Evolutionary conservation across 371 early-diverging fungal genomes (phyloP), one percentile per base, ranked within the genome.

Genomic region (Mucor velutinosus): DNA sequence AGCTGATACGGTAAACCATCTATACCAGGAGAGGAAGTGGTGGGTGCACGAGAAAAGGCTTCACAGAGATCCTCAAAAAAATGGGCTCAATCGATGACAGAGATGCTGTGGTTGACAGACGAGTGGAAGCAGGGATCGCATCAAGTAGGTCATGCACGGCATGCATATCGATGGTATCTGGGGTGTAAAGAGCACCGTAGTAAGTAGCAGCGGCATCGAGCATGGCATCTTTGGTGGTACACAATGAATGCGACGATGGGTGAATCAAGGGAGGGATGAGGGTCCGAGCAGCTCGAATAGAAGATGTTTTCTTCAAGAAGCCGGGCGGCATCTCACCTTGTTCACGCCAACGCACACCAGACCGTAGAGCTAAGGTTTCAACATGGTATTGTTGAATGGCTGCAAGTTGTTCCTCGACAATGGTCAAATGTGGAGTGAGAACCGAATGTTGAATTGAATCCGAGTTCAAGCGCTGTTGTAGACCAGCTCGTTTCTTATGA

Each of bases 1-100:
- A 66, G 37, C 14, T 49, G 41, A 58, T 73, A 72, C 1, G 66
- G 69, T 1, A 72, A 57, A 15, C 67, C 67, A 66, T 67, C 74
- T 21, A 65, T 39, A 14, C 67, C 70, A 10, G 70, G 74, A 17
- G 45, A 43, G 15, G 56, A 60, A 10, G 27, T 58, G 4, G n/a
- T 65, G 11, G 64, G 73, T 15, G 59, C 11, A 0, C 66, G 62
- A 12, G 61, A 65, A 17, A 32, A 29, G 15, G 56, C 64, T 1
- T 21, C 32, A 12, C 12, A 12, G 2, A 65, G 23, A 3, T 65
- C 70, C 0, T 58, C 62, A 19, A 53, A 12, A 4, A 55, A n/a
- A 76, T 62, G 10, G 57, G 30, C 10, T n/a, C n/a, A 3, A 64
- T 10, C 3, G 72, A 25, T 4, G 19, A 12, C 12, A 17, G 25